Base-by-base conservation (phyloP, 179 eudicot species). In the Vitellaria paradoxa region DNA sequence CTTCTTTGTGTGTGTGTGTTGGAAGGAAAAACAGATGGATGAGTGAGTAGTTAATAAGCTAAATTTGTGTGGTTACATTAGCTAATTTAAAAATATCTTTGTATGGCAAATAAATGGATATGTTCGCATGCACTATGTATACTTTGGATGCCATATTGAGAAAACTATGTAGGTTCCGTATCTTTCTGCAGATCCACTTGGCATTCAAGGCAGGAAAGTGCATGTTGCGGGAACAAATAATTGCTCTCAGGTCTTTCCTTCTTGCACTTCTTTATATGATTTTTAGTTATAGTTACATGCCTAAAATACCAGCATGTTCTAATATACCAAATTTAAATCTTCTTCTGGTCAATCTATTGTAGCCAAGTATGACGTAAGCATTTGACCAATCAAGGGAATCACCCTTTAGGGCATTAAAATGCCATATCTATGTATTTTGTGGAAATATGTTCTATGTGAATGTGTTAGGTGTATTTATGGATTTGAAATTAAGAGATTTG, bases 151-250 rank as follows among this genome's bases (percentile, higher is more conserved):
- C 53, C 50, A 68, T 26, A 9, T 49, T 20, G 14, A 57, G 23
- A 10, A 11, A 46, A 23, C 53, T 63, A 24, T 69, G 50, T 26
- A 52, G 24, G 50, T 57, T 45, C 72, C 63, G 47, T 40, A 21
- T 40, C 52, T 55, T 50, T 69, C 68, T 73, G 47, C 85, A 94
- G 99, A 96, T 81, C 78, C 89, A 71, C 98, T 93, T 65, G 99
- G 99, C 68, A 88, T 96, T 81, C 99, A 96, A 84, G 99, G 99
- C 76, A 88, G 99, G 82, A 89, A 87, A 87, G 90, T 93, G 69
- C 78, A 86, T 68, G 84, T 82, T 57, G 80, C 88, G 4, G 99
- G 96, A 62, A 76, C 73, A 18, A 81, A 91, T 69, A 87, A 80
- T 73, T 96, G 99, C 86, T 88, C 49, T 53, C 97, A 96, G 93